phyloP scores from a whole-genome alignment of 148 eudicot species.

The Chenopodium berlandieri region DNA sequence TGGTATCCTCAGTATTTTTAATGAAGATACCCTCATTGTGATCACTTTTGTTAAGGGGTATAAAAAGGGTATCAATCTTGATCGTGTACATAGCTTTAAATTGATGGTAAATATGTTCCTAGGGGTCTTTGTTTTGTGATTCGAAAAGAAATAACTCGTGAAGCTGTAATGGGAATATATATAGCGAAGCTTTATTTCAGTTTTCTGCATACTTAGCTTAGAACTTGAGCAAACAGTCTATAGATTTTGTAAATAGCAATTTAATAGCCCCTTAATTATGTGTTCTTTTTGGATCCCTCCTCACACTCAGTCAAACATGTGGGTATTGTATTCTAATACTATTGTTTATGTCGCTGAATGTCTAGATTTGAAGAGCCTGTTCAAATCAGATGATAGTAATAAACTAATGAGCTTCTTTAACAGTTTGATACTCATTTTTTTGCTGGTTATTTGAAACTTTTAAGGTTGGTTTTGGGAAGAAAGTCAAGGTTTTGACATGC shows the following conservation, averaged over 20 bases:
- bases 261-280: not conserved
- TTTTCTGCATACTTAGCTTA: constrained; percentile 10
- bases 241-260: constrained; percentile 21
- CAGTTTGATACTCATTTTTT: not conserved
- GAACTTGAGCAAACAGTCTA: constrained; percentile 2
- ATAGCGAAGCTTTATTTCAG: not conserved
- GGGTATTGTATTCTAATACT: not conserved
- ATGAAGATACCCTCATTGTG: constrained; percentile 15
- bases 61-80: not conserved
- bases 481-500: too few relatives aligned
- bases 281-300: not conserved
- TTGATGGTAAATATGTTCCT: not conserved
- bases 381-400: not conserved
- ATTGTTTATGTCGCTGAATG: too few relatives aligned
- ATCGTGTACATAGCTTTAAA: constrained; percentile 20
- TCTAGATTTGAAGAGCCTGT: too few relatives aligned
- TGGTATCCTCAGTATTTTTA: constrained; percentile 10
- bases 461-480: too few relatives aligned
- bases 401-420: not conserved
- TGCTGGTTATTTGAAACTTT: too few relatives aligned
- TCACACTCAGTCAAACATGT: too few relatives aligned
- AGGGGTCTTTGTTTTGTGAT: not conserved
- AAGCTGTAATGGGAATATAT: not conserved
- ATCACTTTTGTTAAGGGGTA: not conserved
- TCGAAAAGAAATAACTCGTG: not conserved